Base-by-base conservation (phyloP, 2,329 filamentous ascomycete species). In the Metarhizium anisopliae region DNA sequence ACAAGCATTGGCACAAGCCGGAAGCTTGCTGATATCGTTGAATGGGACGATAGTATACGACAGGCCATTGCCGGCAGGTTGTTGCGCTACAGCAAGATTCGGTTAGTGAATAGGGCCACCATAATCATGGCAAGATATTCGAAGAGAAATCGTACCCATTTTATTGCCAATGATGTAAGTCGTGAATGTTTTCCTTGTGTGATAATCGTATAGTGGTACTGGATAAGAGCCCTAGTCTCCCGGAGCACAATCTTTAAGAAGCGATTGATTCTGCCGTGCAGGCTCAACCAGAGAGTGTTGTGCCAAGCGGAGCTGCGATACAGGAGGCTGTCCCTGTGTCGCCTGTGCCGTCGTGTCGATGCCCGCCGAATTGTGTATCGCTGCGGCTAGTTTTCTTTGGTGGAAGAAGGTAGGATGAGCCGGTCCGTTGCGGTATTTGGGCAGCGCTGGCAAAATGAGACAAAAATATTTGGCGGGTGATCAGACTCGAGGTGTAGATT, bases 1-100 rank as follows among this genome's bases (percentile, higher is more conserved):
- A 65, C 87, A 90, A 50, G 66, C 59, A 25, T 74, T 67, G 10
- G 82, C 86, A 64, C 87, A 90, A 30, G 77, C 66, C 4, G 87
- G 87, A 51, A 90, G 79, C 47, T 66, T 54, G 51, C 57, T 56
- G 25, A 56, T 59, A 47, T 76, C 69, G 50, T 64, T 61, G 62
- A 84, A 81, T 51, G 82, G 82, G 47, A 83, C 74, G 59, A 86
- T 74, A 6, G 80, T 82, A 13, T 79, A 82, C 45, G 65, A 53
- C 4, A 58, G 51, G 29, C 43, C 59, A 45, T 20, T 20, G 32
- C 59, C 56, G 20, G 50, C 59, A 56, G 52, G 56, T 63, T 51
- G 40, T 45, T 36, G 58, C 49, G 47, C 54, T 58, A 38, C 4
- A 29, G 11, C 13, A 29, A n/a, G 52, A 16, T 50, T n/a, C 29